Evolutionary conservation across 2,329 filamentous ascomycete genomes (phyloP), one percentile per base, ranked within the genome.

Genomic region (Pseudocercospora macadamiae): DNA sequence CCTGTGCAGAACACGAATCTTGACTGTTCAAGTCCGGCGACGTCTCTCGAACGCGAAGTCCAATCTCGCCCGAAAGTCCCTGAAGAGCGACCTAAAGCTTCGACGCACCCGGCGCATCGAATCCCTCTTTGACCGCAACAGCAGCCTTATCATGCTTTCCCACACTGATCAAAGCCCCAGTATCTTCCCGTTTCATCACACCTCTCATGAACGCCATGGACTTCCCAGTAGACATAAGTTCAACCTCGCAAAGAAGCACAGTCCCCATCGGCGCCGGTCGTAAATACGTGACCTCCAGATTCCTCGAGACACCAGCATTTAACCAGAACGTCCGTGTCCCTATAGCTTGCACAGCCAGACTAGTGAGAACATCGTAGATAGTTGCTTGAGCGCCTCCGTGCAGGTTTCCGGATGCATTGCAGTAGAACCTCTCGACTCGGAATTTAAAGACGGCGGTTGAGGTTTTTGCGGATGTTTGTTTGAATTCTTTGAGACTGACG

Each of bases 351-450:
- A 69, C 21, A 4, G 76, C 71, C 6, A 77, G 68, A 5, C 74
- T 77, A 1, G 79, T 81, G 55, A 78, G 76, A 71, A 85, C 80
- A 65, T 86, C 84, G 60, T 68, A 71, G 42, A 84, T 80, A 4
- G 82, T 71, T 0, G 80, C 78, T 2, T 81, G 80, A 2, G 80
- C 81, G 5, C 82, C 82, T 18, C 82, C 82, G 65, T 85, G 82
- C 62, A 85, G 74, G 28, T 78, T 80, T 1, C 75, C 75, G 28
- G 75, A 73, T 44, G 75, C 66, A 67, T 84, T 84, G 60, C 77
- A 76, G 53, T 83, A 77, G 47, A 71, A 68, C 9, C 67, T 65
- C 8, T 77, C 74, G 14, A 83, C 77, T 3, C 65, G 71, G 60
- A 84, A 74, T 19, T 73, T 74, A 66, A 78, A 82, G 3, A 75